phyloP scores from a whole-genome alignment of 805 yeast species.

The Brettanomyces nanus region DNA sequence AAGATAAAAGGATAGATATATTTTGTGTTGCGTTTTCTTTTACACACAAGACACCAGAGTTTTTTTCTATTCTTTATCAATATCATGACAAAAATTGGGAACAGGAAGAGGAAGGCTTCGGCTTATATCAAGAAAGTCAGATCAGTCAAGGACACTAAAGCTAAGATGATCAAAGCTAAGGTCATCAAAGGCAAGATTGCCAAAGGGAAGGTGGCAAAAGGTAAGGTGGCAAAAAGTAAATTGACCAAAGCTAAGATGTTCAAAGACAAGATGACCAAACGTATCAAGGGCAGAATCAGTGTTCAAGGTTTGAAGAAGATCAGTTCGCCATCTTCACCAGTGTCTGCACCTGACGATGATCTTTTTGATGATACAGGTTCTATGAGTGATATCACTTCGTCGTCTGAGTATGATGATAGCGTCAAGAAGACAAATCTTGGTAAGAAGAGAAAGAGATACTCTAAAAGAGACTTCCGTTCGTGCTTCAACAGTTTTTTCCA shows the following conservation, averaged over 20 bases:
- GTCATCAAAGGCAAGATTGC: too few species aligned
- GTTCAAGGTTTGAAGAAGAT: neutral
- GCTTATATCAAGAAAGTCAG: too few species aligned
- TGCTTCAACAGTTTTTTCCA: conserved; percentile 20
- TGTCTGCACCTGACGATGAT: neutral
- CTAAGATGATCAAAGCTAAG: too few species aligned
- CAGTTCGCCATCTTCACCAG: conserved; percentile 1
- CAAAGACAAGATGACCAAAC: neutral
- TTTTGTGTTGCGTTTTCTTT: too few species aligned
- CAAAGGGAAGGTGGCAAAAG: too few species aligned
- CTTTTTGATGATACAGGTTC: neutral
- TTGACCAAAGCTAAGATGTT: neutral
- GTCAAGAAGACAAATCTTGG: neutral
- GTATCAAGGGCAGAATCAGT: neutral
- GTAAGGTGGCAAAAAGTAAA: too few species aligned
- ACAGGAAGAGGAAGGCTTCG: neutral
- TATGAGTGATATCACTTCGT: neutral
- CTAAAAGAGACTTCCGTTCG: conserved; percentile 17
- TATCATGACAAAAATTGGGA: neutral
- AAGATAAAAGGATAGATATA: too few species aligned
- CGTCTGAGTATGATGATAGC: neutral
- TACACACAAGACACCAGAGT: too few species aligned
- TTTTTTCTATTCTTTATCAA: neutral
- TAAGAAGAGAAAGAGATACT: neutral
- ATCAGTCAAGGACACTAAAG: too few species aligned